phyloP scores from a whole-genome alignment of 345 rosid species.

The Psidium guajava region DNA sequence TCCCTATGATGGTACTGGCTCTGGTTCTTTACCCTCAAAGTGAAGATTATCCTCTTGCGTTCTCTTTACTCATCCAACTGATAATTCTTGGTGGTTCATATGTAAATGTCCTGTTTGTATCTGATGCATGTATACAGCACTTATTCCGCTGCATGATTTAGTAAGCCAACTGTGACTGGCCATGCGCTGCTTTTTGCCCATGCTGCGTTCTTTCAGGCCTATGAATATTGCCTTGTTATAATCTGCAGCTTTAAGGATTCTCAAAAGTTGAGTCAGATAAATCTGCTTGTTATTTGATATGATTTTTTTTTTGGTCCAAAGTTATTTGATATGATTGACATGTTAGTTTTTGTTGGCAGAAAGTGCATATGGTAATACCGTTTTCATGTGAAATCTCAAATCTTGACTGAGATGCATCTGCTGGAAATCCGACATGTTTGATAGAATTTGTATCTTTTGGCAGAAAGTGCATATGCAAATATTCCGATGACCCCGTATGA shows the following conservation, averaged over 20 bases:
- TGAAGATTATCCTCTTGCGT: not conserved
- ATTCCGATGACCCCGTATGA: constrained; percentile 97
- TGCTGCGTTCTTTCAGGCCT: not conserved
- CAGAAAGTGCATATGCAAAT: constrained; percentile 87
- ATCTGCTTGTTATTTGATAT: not conserved
- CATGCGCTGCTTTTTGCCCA: not conserved
- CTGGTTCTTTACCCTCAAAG: not conserved
- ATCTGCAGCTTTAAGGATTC: not conserved
- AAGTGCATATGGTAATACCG: not conserved
- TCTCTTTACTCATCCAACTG: not conserved
- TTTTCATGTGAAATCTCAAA: not conserved
- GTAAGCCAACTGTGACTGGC: not conserved
- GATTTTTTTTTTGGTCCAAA: not conserved
- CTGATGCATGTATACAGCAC: not conserved
- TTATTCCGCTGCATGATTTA: not conserved
- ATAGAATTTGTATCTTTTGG: not conserved
- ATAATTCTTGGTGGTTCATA: not conserved
- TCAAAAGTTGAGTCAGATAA: not conserved
- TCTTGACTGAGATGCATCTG: not conserved
- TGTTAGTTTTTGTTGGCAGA: not conserved
- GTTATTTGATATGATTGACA: not conserved
- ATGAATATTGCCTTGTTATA: not conserved
- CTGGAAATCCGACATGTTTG: not conserved
- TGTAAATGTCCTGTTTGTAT: not conserved
- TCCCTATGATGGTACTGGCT: constrained; percentile 70